Percentiles rank a stretch among this genome's conserved stretches.
Conservation (phyloP, 257 asterid genomes). For the Plantago major region DNA sequence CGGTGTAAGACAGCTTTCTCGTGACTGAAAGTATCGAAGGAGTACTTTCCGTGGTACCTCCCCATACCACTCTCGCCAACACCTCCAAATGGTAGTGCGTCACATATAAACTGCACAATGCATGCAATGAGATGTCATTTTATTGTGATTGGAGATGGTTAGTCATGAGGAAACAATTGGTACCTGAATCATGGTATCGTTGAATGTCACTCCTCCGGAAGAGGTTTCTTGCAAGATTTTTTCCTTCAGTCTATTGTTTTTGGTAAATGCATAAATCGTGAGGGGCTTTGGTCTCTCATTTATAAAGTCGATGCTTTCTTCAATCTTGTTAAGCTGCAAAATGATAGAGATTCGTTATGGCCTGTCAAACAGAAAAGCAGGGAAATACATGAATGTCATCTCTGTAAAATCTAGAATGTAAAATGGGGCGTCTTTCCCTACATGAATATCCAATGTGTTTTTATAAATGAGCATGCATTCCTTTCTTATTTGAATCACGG, state of each 20-base stretch:
- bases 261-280: slow-evolving; percentile 75
- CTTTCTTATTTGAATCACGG: too few species aligned
- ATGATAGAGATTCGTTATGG: slow-evolving; percentile 4
- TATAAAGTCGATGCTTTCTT: slow-evolving; percentile 79
- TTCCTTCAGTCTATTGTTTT: slow-evolving; percentile 46
- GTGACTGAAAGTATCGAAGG: slow-evolving; percentile 86
- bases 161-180: background rate
- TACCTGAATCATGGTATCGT: slow-evolving; percentile 80
- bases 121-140: background rate
- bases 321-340: slow-evolving; percentile 62
- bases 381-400: too few species aligned
- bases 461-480: too few species aligned
- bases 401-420: too few species aligned
- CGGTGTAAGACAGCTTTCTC: slow-evolving; percentile 77
- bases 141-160: background rate
- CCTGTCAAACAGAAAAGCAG: background rate
- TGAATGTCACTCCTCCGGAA: slow-evolving; percentile 77
- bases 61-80: slow-evolving; percentile 84
- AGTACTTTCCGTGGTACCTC: slow-evolving; percentile 85
- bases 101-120: slow-evolving; percentile 64
- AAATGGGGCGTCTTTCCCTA: too few species aligned
- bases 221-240: slow-evolving; percentile 69
- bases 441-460: too few species aligned
- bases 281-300: slow-evolving; percentile 72
- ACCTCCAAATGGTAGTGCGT: slow-evolving; percentile 79